phyloP scores from a whole-genome alignment of 306 rosid genomes.

The Begonia loranthoides region DNA sequence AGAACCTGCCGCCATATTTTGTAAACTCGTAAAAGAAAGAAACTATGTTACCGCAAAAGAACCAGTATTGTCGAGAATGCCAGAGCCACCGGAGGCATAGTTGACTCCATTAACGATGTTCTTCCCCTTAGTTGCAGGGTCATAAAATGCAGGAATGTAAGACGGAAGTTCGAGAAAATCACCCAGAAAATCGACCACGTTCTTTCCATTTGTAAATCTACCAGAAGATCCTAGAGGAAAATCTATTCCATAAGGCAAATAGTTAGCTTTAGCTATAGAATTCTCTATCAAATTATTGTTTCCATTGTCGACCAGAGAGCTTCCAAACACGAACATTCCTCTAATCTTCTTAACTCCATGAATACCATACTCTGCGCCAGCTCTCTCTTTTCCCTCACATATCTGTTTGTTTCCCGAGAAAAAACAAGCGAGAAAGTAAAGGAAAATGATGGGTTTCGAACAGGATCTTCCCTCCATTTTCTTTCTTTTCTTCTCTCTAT shows the following conservation, averaged over 20 bases:
- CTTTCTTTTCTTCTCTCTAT: no score
- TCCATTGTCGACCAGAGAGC: conserved; percentile 42
- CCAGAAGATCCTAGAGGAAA: conserved; percentile 33
- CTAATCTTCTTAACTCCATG: conserved; percentile 1
- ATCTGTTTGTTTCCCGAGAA: background rate
- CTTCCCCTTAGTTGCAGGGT: conserved; percentile 23
- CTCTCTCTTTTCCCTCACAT: conserved; percentile 1
- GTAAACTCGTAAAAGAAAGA: no score
- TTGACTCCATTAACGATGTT: conserved; percentile 31
- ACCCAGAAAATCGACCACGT: conserved; percentile 28
- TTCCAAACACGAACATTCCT: conserved; percentile 44
- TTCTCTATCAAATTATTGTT: conserved; percentile 29
- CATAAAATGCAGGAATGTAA: conserved; percentile 22
- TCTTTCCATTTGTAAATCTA: conserved; percentile 41
- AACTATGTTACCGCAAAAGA: conserved; percentile 15
- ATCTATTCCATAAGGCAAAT: conserved; percentile 34
- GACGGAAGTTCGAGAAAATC: conserved; percentile 23
- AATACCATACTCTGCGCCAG: no score
- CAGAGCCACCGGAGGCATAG: conserved; percentile 39
- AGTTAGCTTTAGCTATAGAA: conserved; percentile 30
- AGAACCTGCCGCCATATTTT: no score
- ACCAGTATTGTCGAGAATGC: conserved; percentile 37
- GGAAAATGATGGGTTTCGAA: background rate
- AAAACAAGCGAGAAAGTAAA: background rate
- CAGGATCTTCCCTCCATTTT: background rate